A percentile compares a stretch with the other conserved stretches of the same genome.
Conservation (phyloP, 225 moss, liverwort and hornwort species). For the Anthoceros angustus region DNA sequence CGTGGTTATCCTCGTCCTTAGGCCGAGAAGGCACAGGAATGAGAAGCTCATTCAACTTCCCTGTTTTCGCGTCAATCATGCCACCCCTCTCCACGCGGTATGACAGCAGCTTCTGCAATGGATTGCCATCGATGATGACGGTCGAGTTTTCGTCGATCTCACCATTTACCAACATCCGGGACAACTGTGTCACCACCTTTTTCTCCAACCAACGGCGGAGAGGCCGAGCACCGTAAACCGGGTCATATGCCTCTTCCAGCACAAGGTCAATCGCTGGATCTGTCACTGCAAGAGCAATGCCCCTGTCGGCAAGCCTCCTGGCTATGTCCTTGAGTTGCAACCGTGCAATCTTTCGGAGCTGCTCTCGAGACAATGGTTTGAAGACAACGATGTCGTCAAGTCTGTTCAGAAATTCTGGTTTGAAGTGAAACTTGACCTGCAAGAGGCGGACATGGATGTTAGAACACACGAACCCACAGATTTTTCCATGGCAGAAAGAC, state of each 20-base stretch:
- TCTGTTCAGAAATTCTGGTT: slow-evolving; percentile 78
- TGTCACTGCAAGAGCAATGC: slow-evolving; percentile 82
- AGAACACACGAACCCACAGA: neutral
- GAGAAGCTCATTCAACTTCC: slow-evolving; percentile 56
- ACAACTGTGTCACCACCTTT: slow-evolving; percentile 77
- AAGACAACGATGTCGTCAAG: slow-evolving; percentile 87
- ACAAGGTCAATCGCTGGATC: slow-evolving; percentile 75
- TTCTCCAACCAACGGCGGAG: slow-evolving; percentile 80
- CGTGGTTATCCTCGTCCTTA: slow-evolving; percentile 6
- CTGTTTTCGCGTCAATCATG: slow-evolving; percentile 52
- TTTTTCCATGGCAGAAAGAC: neutral
- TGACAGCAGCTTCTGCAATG: slow-evolving; percentile 22
- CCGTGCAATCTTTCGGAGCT: slow-evolving; percentile 72
- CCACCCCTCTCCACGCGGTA: slow-evolving; percentile 70
- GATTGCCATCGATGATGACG: slow-evolving; percentile 50
- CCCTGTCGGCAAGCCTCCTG: slow-evolving; percentile 54
- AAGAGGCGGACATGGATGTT: too few species aligned
- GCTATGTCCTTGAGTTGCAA: slow-evolving; percentile 95
- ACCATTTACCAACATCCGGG: slow-evolving; percentile 65
- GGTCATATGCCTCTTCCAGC: slow-evolving; percentile 62
- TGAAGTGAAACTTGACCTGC: slow-evolving; percentile 55
- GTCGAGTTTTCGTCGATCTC: slow-evolving; percentile 90
- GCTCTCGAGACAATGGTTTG: slow-evolving; percentile 48
- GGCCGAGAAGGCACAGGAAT: slow-evolving; percentile 38
- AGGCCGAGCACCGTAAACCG: slow-evolving; percentile 89